Evolutionary conservation across 495 filamentous ascomycete genomes (phyloP).

Genomic region (Xeromyces bisporus): DNA sequence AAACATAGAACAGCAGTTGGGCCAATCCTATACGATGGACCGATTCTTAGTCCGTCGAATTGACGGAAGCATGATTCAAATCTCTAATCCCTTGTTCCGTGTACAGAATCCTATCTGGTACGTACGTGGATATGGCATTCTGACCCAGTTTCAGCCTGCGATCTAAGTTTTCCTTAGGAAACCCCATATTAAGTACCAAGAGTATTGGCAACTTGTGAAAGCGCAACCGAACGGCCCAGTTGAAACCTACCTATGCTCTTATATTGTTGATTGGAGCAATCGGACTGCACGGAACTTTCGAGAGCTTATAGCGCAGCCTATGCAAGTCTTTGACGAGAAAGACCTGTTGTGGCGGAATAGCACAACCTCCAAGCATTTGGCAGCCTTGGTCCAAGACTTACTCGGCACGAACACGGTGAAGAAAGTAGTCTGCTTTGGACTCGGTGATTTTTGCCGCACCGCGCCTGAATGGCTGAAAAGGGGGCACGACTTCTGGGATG

Average conservation of each 20-base stretch:
- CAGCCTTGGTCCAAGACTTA: constrained; percentile 12
- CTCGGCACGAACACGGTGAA: constrained; percentile 14
- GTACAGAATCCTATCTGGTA: constrained; percentile 25
- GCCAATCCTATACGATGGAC: constrained; percentile 13
- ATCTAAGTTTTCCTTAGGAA: constrained; percentile 14
- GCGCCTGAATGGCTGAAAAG: constrained; percentile 16
- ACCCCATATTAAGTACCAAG: constrained; percentile 16
- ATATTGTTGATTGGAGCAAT: constrained; percentile 22
- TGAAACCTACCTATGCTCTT: constrained; percentile 21
- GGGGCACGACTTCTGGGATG: constrained; percentile 13
- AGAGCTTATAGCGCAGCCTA: constrained; percentile 15
- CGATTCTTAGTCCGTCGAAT: constrained; percentile 21
- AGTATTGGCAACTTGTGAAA: constrained; percentile 17
- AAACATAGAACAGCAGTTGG: constrained; percentile 22
- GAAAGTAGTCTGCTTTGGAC: constrained; percentile 23
- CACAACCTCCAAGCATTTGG: constrained; percentile 12
- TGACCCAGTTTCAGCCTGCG: constrained; percentile 8
- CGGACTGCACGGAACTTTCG: constrained; percentile 15
- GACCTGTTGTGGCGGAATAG: constrained; percentile 16
- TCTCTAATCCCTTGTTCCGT: constrained; percentile 22
- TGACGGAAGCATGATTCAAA: constrained; percentile 17
- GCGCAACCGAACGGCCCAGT: constrained; percentile 10
- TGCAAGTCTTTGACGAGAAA: constrained; percentile 18
- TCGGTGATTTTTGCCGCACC: constrained; percentile 19
- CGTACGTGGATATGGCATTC: constrained; percentile 11